Conservation (phyloP, 345 rosid species). For the Lagerstroemia speciosa region DNA sequence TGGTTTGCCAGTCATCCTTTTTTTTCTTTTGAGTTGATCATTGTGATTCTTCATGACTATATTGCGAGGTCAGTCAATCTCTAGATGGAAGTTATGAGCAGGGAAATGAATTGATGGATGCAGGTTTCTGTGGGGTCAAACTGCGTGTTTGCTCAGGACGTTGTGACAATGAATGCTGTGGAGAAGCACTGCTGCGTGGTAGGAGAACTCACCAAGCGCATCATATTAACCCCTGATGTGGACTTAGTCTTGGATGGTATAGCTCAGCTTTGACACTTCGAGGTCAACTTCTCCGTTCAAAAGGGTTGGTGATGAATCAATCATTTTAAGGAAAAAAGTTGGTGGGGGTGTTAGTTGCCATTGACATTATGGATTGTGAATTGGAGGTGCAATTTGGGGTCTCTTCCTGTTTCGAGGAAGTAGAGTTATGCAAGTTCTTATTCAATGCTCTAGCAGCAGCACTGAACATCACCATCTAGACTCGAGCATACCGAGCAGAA, state of each 20-base stretch:
- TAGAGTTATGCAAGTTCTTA: neutral
- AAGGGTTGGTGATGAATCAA: neutral
- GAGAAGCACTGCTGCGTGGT: slow-evolving; percentile 43
- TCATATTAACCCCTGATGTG: slow-evolving; percentile 55
- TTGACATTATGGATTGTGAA: neutral
- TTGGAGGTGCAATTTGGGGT: neutral
- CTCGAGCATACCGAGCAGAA: neutral
- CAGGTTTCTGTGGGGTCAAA: slow-evolving; percentile 69
- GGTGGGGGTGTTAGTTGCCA: neutral
- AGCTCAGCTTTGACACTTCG: neutral
- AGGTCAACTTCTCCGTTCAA: neutral
- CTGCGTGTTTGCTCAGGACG: slow-evolving; percentile 57
- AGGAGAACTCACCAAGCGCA: slow-evolving; percentile 61
- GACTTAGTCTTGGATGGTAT: slow-evolving; percentile 41
- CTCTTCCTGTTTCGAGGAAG: too few relatives aligned
- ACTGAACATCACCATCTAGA: neutral
- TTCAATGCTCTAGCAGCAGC: neutral
- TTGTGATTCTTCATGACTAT: neutral
- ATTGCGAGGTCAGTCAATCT: neutral
- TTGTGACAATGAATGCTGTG: slow-evolving; percentile 35
- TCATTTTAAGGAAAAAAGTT: neutral
- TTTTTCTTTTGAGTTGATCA: neutral
- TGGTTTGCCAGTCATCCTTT: neutral
- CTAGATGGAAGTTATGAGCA: neutral
- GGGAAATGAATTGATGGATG: slow-evolving; percentile 1